phyloP scores from a whole-genome alignment of 805 yeast genomes.

The Ogataea philodendri region DNA sequence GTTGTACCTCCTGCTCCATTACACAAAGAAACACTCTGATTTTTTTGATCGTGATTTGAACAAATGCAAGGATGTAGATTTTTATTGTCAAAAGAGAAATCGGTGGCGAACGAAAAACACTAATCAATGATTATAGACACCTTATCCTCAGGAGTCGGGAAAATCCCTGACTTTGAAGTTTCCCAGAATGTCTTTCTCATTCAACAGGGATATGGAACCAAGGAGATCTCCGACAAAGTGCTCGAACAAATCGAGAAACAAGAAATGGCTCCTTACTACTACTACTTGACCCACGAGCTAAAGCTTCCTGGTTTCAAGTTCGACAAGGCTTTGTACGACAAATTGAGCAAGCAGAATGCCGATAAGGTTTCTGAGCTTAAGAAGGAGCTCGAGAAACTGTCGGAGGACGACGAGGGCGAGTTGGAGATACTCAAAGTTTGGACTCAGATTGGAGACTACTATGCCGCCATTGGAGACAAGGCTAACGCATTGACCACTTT shows the following conservation, averaged over 20 bases:
- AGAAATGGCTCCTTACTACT: slow-evolving; percentile 80
- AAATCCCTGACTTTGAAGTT: slow-evolving; percentile 77
- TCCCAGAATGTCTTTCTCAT: slow-evolving; percentile 78
- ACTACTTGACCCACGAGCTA: slow-evolving; percentile 54
- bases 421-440: slow-evolving; percentile 74
- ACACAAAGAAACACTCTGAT: neutral
- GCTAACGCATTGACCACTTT: slow-evolving; percentile 64
- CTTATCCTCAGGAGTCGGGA: slow-evolving; percentile 47
- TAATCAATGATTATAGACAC: slow-evolving; percentile 36
- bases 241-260: slow-evolving; percentile 53
- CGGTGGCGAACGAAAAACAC: slow-evolving; percentile 10
- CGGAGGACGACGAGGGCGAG: slow-evolving; percentile 81
- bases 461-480: slow-evolving; percentile 80
- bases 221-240: slow-evolving; percentile 45
- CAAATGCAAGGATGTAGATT: slow-evolving; percentile 9
- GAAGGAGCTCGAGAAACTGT: slow-evolving; percentile 50
- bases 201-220: slow-evolving; percentile 29
- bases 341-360: slow-evolving; percentile 53
- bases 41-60: neutral
- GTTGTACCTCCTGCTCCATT: slow-evolving; percentile 5
- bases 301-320: slow-evolving; percentile 44
- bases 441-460: slow-evolving; percentile 82
- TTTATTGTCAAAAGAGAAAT: neutral
- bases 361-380: slow-evolving; percentile 52
- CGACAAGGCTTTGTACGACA: slow-evolving; percentile 58